Evolutionary conservation across 192 early-diverging fungal species (phyloP).

Genomic region (Backusella westeae): DNA sequence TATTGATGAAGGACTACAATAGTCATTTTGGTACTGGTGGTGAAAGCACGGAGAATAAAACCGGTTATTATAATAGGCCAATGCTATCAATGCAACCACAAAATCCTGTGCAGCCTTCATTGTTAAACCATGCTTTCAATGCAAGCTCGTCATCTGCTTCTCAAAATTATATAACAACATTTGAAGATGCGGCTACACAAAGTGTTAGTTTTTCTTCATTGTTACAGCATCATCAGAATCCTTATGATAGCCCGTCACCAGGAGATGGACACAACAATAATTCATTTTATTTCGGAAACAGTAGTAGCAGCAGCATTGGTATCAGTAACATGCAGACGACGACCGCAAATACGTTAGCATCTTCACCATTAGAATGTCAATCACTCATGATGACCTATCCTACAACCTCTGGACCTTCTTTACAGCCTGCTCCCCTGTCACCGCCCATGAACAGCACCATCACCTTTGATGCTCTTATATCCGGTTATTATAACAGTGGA

Average conservation of each 20-base stretch:
- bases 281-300: conserved; percentile 4
- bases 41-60: neutral
- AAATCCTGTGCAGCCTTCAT: neutral
- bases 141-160: neutral
- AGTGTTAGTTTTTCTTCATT: neutral
- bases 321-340: neutral
- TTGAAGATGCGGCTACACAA: neutral
- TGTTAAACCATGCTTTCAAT: neutral
- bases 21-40: neutral
- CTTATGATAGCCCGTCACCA: neutral
- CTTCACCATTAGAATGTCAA: neutral
- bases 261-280: neutral
- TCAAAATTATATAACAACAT: neutral
- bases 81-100: neutral
- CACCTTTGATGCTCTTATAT: neutral
- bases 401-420: neutral
- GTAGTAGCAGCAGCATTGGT: neutral
- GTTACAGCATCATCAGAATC: neutral
- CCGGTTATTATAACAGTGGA: neutral
- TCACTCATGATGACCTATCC: neutral
- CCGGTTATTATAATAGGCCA: neutral
- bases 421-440: neutral
- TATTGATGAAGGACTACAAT: neutral
- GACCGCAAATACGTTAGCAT: neutral
- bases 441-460: neutral